Base-by-base conservation (phyloP, 108 stramenopile genomes). In the Stephanodiscus minutulus region DNA sequence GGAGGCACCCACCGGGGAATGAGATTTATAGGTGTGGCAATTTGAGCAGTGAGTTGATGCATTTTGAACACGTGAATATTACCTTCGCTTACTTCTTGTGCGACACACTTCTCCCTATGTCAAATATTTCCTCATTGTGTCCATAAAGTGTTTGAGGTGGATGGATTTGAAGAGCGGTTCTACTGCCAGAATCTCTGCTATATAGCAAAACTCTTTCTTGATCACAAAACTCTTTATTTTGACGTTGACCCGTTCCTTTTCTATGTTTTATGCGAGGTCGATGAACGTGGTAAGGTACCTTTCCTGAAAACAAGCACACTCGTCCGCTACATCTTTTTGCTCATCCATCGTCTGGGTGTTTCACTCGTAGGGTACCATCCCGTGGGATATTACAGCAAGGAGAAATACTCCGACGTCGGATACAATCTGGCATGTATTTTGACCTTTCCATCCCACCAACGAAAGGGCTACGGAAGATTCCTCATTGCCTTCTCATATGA, bases 381-480 rank as follows among this genome's bases (percentile, higher is more conserved):
- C 11, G 95, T 96, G 43, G 99, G 99, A 24, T 99, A 99, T 74
- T 99, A 89, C 85, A 91, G 88, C 71, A 99, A 99, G 88, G 99
- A 99, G 79, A 99, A 99, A 84, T 97, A 98, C 66, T 90, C 87
- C 29, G 98, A 98, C 72, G 95, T 98, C 12, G 99, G 98, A 22
- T 99, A 98, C 88, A 99, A 99, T 75, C 83, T 99, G 29, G 98
- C 99, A 17, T 99, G 99, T 73, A 99, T 99, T 63, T 84, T 99
- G 21, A 99, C 98, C 9, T 98, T 99, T 84, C 99, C 99, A 17
- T 86, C 94, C 13, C 96, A 96, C 74, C 99, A 99, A 89, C 83
- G 98, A 41, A 98, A 98, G 79, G 99, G 99, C 9, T 99, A 99
- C 59, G 99, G 99, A 21, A 85, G 98, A 47, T 98, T 99, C 72